Evolutionary conservation across 1,139 yeast genomes (phyloP), one percentile per base, ranked within the genome.

Genomic region (Saccharomycopsis hybrid): DNA sequence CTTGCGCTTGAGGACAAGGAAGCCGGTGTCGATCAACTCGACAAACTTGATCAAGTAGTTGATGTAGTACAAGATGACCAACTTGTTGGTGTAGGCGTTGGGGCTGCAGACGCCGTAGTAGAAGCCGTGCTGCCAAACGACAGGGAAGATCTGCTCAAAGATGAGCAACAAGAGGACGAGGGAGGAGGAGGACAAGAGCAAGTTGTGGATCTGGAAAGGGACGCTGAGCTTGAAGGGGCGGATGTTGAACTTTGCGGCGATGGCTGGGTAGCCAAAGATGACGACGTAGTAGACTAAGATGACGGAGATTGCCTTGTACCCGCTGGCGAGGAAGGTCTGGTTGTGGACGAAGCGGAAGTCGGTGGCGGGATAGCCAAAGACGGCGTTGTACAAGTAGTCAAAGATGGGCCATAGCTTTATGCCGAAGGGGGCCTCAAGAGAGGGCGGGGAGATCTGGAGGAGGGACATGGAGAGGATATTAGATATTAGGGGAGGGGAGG

Each of bases 1-100:
- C 74, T 92, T 92, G 76, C 87, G 85, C 70, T 89, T 87, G 66
- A 92, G 76, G 55, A 92, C 95, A 63, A 92, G 76, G 72, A 92
- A 92, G 32, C 89, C 82, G 29, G 98, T 92, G 69, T 92, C 98
- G 54, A 90, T 65, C 63, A 92, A 81, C 72, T 92, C 98, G 60
- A 85, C 60, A 68, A 78, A 84, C 66, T 85, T 84, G 62, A 87
- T 82, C 66, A 85, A 70, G 65, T 85, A 85, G 68, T 85, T 85
- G 68, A 85, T 69, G 65, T 83, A 85, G 74, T 92, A 92, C 59
- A 92, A 72, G 43, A 85, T 76, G 55, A 89, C 92, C 70, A 90
- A 77, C 60, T 82, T 80, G 60, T 85, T 89, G 41, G 96, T 85
- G 81, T 94, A 92, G 8, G 96, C 85, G 49, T 77, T 75, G 56